Evolutionary conservation across 306 rosid species (phyloP), one percentile per base, ranked within the genome.

Genomic region (Cyamopsis tetragonoloba): DNA sequence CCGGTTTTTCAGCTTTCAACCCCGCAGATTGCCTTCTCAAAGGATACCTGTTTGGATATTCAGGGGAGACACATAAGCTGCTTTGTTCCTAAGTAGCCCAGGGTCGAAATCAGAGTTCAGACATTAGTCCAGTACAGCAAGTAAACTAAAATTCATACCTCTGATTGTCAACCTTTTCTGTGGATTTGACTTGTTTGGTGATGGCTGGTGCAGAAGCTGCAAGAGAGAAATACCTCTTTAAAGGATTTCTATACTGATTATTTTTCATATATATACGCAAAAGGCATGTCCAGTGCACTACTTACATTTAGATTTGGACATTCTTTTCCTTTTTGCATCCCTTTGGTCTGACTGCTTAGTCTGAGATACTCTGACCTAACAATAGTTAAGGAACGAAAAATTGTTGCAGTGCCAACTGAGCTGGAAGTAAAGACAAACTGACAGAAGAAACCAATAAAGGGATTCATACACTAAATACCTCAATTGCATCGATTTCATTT

Each of bases 171-270:
- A 48, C 65, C 48, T 66, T 82, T 73, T 17, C 79, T 2, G 60
- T 58, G 17, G 80, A 48, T 72, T 50, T 79, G 50, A 72, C 66
- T 62, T 66, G 66, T 78, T 82, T 63, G 74, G 15, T 34, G 4
- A 66, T 74, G 65, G 78, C 68, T 56, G 83, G 76, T 64, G 50
- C 86, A 50, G 79, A 60, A 66, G 86, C 96, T 92, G 87, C 93
- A 80, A 39, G 35, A 60, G 70, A 51, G 30, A 72, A 69, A 67
- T 31, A 70, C 67, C 58, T 23, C n/a, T 34, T 67, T 51, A 57
- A 23, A 53, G 60, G 60, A 72, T 42, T 64, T 34, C 53, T 19
- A 66, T 17, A 38, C 22, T 60, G 55, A 60, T n/a, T n/a, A 50
- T 53, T 46, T 42, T 17, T 18, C 17, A 54, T 10, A 53, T n/a